Base-by-base conservation (phyloP, 2,329 filamentous ascomycete species). In the Aspergillus fumigatus region DNA sequence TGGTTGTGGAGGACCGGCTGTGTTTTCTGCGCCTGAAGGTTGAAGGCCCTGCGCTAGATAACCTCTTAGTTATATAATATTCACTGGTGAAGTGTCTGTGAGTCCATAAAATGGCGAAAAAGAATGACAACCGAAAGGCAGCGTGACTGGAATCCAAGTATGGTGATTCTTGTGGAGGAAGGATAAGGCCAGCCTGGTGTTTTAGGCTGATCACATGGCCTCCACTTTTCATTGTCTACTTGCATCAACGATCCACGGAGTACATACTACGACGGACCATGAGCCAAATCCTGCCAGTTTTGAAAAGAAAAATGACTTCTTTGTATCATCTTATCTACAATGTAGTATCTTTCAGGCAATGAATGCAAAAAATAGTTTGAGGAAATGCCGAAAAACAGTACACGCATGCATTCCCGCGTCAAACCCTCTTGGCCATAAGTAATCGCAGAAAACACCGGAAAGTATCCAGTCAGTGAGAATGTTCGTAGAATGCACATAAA, bases 121-220 rank as follows among this genome's bases (percentile, higher is more conserved):
- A 23, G 17, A 53, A 11, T 45, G 14, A 19, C 8, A 19, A 27
- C 14, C 10, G n/a, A 19, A 45, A 23, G 43, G 50, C 3, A 25
- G 43, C n/a, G 21, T 35, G 23, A 26, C 47, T 47, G 10, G 10
- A 17, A 47, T 9, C 19, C 10, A 43, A 21, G 40, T 43, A 45
- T 21, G 19, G 41, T 19, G 8, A 43, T 23, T 45, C n/a, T 9
- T 10, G 19, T 8, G 19, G 21, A 21, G 21, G 41, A 45, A 51
- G 50, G 50, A 65, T 35, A 66, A 68, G 66, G 66, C 63, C 66
- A 68, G 63, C 48, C 58, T 68, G 66, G 65, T 67, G 59, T 63
- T 62, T 65, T 60, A 61, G 62, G 58, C 57, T 27, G 52, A 47
- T 64, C 63, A 63, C 63, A 64, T 63, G 63, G 52, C 55, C 55